These are phyloP conservation scores for Pichia sorboxylosa DNA, from an alignment of 1,139 yeast genomes.

Conservation along the genomic window DNA sequence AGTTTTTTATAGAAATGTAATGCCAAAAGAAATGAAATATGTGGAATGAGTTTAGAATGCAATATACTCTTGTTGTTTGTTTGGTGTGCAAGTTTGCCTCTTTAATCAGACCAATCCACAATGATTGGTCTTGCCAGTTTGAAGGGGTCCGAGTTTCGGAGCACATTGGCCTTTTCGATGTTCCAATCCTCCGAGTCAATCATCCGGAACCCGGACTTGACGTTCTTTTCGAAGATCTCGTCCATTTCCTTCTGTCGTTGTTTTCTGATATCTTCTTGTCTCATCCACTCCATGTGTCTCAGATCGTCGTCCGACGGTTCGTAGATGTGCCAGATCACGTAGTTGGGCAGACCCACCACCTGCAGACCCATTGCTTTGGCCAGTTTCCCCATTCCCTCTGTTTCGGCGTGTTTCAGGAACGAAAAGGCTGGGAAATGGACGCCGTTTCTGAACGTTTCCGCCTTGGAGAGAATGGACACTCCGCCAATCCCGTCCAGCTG, in stretches of 20 bases:
- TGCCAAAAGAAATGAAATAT: background rate
- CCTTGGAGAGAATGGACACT: slow-evolving; percentile 73
- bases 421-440: slow-evolving; percentile 85
- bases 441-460: slow-evolving; percentile 71
- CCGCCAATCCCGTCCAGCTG: slow-evolving; percentile 86
- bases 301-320: slow-evolving; percentile 90
- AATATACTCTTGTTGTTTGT: too few relatives aligned
- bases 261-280: slow-evolving; percentile 72
- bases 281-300: slow-evolving; percentile 95
- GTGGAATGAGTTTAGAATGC: too few relatives aligned
- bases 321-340: slow-evolving; percentile 79
- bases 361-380: slow-evolving; percentile 66
- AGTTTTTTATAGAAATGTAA: background rate
- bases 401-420: slow-evolving; percentile 81
- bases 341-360: slow-evolving; percentile 83
- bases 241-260: slow-evolving; percentile 49
- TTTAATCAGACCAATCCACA: slow-evolving; percentile 67
- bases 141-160: slow-evolving; percentile 61
- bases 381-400: slow-evolving; percentile 88
- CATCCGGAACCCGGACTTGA: slow-evolving; percentile 69
- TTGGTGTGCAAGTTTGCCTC: too few relatives aligned
- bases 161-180: slow-evolving; percentile 49
- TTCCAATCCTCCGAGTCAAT: slow-evolving; percentile 61
- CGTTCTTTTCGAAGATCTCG: slow-evolving; percentile 59
- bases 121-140: slow-evolving; percentile 31